Base-by-base conservation (phyloP, 2,329 filamentous ascomycete genomes). In the Madurella fahalii region DNA sequence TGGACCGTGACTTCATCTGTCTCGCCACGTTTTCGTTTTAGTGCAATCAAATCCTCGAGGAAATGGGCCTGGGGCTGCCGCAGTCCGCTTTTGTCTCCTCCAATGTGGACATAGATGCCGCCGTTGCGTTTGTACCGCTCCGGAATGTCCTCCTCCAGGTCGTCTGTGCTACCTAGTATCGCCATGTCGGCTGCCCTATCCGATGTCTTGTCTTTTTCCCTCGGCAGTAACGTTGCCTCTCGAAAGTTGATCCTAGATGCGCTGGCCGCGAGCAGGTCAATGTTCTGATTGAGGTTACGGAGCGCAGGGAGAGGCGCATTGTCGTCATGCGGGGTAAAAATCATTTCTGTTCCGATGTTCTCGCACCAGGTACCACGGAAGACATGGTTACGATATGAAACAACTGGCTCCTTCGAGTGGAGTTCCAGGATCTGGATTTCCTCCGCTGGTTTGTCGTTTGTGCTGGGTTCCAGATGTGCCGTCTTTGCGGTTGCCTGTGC, bases 311-410 rank as follows among this genome's bases (percentile, higher is more conserved):
- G 68, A 9, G 68, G 67, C 11, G 68, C 63, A 52, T 71, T 61
- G 7, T 67, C 58, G 58, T 77, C 71, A 58, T 77, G 79, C 15
- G 71, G 71, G 1, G 78, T 79, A 64, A 96, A 86, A 41, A 95
- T 81, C 60, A 92, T 74, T 62, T 95, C 90, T 0, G 91, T 95
- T 37, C 93, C 93, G 42, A 95, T 82, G 56, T 90, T 87, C 58
- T 89, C 84, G 11, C 83, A 81, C 93, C 93, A 97, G 44, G 83
- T 74, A 60, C 90, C 93, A 59, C 83, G 84, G 67, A 92, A 94
- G 18, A 95, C 75, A 58, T 86, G 82, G 31, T 87, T 88, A 54
- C 86, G 81, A 71, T 95, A 95, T 18, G 87, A 87, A 56, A 96
- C 79, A 30, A 96, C 74, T 0, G 93, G 93, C 47, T 88, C 86